A percentile compares a stretch with the other conserved stretches of the same genome.
These are phyloP conservation scores for Cucurbita maxima DNA, from an alignment of 306 rosid species.

Conservation along the genomic window DNA sequence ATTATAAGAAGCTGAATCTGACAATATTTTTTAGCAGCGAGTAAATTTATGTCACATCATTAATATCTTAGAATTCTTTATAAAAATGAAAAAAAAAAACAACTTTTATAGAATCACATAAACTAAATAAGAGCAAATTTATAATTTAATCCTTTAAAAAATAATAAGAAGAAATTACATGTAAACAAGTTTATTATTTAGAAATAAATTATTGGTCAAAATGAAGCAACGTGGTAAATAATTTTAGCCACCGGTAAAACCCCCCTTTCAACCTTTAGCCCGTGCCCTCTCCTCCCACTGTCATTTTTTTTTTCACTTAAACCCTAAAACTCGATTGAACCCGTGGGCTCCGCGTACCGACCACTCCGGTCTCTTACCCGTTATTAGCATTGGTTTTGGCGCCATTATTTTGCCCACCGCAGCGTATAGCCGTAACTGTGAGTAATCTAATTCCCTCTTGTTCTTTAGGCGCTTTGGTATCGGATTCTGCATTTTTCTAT, in stretches of 20 bases:
- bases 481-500: not conserved
- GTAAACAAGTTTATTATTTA: no score
- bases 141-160: no score
- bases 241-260: constrained; percentile 7
- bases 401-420: not conserved
- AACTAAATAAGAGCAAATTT: no score
- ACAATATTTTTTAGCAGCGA: no score
- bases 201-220: no score
- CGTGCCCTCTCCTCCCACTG: not conserved
- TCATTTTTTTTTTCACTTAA: not conserved
- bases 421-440: not conserved
- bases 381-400: not conserved
- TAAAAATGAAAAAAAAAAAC: no score
- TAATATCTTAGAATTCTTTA: no score
- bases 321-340: not conserved
- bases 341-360: not conserved
- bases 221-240: not conserved
- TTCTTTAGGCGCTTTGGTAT: not conserved
- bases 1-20: no score
- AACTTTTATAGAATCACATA: no score
- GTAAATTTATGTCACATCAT: no score
- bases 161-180: no score
- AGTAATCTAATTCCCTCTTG: not conserved
- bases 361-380: not conserved
- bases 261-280: not conserved